These are phyloP conservation scores for Lonicera japonica DNA, from an alignment of 129 eudicot genomes.

Conservation along the genomic window DNA sequence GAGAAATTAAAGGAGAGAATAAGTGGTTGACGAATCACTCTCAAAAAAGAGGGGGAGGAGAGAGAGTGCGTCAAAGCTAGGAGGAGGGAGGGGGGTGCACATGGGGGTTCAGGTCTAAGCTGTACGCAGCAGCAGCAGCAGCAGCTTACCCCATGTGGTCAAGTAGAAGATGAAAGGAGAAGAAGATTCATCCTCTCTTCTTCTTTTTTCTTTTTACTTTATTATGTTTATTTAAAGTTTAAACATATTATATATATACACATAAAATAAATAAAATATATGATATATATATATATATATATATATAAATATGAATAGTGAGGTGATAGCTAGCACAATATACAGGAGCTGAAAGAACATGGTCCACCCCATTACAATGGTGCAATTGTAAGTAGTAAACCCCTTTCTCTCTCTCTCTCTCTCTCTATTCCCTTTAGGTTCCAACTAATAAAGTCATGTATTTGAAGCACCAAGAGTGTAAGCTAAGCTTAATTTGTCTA, in stretches of 20 bases:
- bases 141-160: slow-evolving; percentile 45
- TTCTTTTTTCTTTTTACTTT: background rate
- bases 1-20: slow-evolving; percentile 14
- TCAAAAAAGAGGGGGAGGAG: slow-evolving; percentile 32
- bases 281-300: background rate
- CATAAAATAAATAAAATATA: background rate
- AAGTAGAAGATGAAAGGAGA: background rate
- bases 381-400: too few species aligned
- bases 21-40: slow-evolving; percentile 65
- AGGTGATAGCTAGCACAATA: too few species aligned
- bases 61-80: slow-evolving; percentile 41
- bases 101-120: slow-evolving; percentile 50
- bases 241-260: background rate
- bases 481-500: too few species aligned
- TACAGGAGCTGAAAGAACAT: slow-evolving; percentile 41
- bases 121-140: slow-evolving; percentile 42
- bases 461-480: slow-evolving; percentile 24
- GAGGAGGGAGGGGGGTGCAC: too few species aligned
- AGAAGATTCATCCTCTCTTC: slow-evolving; percentile 32
- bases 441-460: slow-evolving; percentile 57
- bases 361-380: slow-evolving; percentile 58
- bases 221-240: background rate
- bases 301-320: background rate
- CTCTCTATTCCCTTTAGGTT: too few species aligned
- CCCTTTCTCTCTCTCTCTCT: too few species aligned